Evolutionary conservation across 2,329 filamentous ascomycete genomes (phyloP), one percentile per base, ranked within the genome.

Genomic region (Claviceps digitariae): DNA sequence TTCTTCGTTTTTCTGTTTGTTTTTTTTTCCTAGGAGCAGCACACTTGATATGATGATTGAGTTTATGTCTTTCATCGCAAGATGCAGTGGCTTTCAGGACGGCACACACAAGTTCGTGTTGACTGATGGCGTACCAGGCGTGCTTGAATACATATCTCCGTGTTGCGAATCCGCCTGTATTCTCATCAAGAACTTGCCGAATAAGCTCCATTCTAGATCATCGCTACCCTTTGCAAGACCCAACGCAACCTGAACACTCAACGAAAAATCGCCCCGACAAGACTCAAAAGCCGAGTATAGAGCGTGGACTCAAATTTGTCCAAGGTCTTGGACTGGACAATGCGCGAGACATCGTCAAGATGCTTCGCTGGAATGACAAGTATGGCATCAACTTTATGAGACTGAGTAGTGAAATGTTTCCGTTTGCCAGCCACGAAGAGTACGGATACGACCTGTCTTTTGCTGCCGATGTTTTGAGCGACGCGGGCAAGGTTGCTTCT

Each of bases 331-430:
- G 90, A 0, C 67, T 95, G 12, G 81, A 86, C 17, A 97, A 97
- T 66, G 86, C 87, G 1, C 77, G 80, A 43, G 91, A 97, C 61
- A 81, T 96, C 34, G 71, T 78, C 54, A 95, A 94, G 67, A 88
- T 96, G 81, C 63, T 96, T 9, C 78, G 82, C 1, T 97, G 91
- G 91, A 96, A 97, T 63, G 84, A 94, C 58, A 86, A 82, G 59
- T 96, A 91, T 58, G 84, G 85, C 41, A 97, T 97, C 69, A 90
- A 83, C 60, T 96, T 97, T 66, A 81, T 97, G 79, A 81, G 91
- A 1, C 74, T 97, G 21, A 95, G 88, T 60, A 95, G 88, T 52
- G 91, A 96, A 61, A 96, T 96, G 87, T 97, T 97, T 58, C 91
- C 91, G 0, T 96, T 96, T 66, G 91, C 91, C 1, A 94, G 87